Conservation (phyloP, 2,329 filamentous ascomycete species). For the Colletotrichum nymphaeae region DNA sequence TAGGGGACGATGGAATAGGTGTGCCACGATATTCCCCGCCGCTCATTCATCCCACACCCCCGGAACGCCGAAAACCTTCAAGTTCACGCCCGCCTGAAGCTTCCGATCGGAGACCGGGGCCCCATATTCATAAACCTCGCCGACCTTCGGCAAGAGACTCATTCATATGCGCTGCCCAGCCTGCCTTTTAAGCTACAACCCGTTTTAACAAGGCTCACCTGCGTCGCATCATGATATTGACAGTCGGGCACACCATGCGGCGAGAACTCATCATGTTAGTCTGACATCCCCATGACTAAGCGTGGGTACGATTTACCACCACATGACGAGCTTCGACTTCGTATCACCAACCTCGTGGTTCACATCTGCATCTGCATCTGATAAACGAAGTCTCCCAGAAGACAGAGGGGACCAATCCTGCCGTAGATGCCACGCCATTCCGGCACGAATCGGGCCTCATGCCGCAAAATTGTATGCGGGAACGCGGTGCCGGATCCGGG, state of each 20-base stretch:
- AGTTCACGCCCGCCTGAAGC: not conserved
- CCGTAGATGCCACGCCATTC: not conserved
- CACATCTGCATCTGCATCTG: not conserved
- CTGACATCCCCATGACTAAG: not conserved
- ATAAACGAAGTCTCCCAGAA: not conserved
- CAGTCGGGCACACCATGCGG: not conserved
- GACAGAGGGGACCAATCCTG: not conserved
- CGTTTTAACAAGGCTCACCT: not conserved
- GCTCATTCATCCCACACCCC: not conserved
- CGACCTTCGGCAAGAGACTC: not conserved
- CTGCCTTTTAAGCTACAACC: no score
- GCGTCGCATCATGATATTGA: not conserved
- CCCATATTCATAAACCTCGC: not conserved
- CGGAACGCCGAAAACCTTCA: not conserved
- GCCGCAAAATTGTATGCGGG: slow-evolving; percentile 9
- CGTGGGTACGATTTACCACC: not conserved
- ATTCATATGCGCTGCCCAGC: not conserved
- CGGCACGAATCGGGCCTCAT: not conserved
- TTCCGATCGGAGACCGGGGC: not conserved
- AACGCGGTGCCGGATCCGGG: slow-evolving; percentile 16
- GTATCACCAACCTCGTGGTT: slow-evolving; percentile 16
- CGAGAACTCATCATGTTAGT: no score
- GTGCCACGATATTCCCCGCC: slow-evolving; percentile 12
- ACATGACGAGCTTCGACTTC: slow-evolving; percentile 8
- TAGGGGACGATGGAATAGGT: not conserved